A percentile compares a stretch with the other conserved stretches of the same genome.
These are phyloP conservation scores for Miscanthus sacchariflorus DNA, from an alignment of 202 grass and related monocot genomes.

Conservation along the genomic window DNA sequence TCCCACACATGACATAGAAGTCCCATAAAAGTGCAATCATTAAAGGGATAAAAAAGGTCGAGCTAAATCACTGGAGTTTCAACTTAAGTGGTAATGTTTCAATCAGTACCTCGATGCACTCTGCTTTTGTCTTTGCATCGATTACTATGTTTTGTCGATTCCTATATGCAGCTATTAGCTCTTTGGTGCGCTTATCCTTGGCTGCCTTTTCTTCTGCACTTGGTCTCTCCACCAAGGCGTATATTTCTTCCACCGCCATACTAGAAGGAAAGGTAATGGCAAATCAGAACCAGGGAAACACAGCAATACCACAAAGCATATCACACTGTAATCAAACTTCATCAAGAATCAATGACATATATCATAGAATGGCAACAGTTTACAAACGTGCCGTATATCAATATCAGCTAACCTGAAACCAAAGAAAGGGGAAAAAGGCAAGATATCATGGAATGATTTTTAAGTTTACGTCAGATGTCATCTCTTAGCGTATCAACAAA, in stretches of 20 bases:
- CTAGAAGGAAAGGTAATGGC: conserved; percentile 60
- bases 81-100: conserved; percentile 26
- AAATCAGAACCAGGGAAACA: conserved; percentile 26
- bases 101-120: conserved; percentile 72
- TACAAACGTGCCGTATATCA: conserved; percentile 4
- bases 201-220: conserved; percentile 75
- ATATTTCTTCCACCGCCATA: conserved; percentile 95
- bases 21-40: neutral
- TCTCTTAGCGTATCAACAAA: conserved; percentile 20
- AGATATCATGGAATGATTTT: neutral
- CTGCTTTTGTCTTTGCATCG: conserved; percentile 82
- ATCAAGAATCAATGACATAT: conserved; percentile 28
- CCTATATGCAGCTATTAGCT: conserved; percentile 81
- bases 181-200: conserved; percentile 77
- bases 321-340: conserved; percentile 1
- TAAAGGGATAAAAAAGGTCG: neutral
- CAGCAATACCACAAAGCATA: conserved; percentile 1
- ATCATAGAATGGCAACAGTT: conserved; percentile 1
- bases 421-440: conserved; percentile 10
- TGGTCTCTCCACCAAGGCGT: conserved; percentile 66
- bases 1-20: neutral
- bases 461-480: neutral
- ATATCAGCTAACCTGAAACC: conserved; percentile 22
- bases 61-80: neutral
- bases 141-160: conserved; percentile 64